Conservation (phyloP, 805 yeast genomes). For the Sungouiozyma intestinalis region DNA sequence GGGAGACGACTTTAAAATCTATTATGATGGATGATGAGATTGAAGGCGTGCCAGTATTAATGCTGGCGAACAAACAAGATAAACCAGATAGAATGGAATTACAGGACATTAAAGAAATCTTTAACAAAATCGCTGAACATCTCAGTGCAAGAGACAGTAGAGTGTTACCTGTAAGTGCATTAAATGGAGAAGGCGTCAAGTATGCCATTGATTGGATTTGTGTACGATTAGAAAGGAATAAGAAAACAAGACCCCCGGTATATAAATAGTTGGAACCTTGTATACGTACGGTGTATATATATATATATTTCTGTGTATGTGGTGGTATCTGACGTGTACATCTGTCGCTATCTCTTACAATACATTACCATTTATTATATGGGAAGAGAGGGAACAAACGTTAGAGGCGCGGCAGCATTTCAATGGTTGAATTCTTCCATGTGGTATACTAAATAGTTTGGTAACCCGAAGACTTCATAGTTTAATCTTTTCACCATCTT, state of each 20-base stretch:
- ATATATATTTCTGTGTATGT: neutral
- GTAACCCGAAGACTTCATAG: conserved; percentile 84
- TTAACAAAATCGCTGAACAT: conserved; percentile 73
- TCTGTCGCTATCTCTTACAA: neutral
- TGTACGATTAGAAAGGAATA: conserved; percentile 47
- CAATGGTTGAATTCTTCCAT: conserved; percentile 51
- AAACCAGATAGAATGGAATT: conserved; percentile 58
- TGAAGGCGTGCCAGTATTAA: conserved; percentile 78
- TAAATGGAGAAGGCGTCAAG: conserved; percentile 64
- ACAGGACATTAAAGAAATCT: conserved; percentile 69
- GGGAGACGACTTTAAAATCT: conserved; percentile 49
- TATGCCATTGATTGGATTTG: conserved; percentile 88
- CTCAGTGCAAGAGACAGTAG: conserved; percentile 85
- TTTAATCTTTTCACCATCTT: conserved; percentile 94
- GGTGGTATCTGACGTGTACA: no score
- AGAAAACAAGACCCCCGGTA: conserved; percentile 30
- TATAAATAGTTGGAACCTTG: conserved; percentile 13
- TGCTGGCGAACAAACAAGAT: conserved; percentile 95
- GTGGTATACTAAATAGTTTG: conserved; percentile 88
- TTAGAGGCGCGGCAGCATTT: no score
- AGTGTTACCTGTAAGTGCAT: conserved; percentile 81
- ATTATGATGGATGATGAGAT: conserved; percentile 49
- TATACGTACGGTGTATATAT: neutral
- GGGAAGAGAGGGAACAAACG: no score
- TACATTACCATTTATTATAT: neutral